A percentile compares a stretch with the other conserved stretches of the same genome.
These are phyloP conservation scores for Apophysomyces sp. DNA, from an alignment of 371 early-diverging fungal genomes.

Conservation along the genomic window DNA sequence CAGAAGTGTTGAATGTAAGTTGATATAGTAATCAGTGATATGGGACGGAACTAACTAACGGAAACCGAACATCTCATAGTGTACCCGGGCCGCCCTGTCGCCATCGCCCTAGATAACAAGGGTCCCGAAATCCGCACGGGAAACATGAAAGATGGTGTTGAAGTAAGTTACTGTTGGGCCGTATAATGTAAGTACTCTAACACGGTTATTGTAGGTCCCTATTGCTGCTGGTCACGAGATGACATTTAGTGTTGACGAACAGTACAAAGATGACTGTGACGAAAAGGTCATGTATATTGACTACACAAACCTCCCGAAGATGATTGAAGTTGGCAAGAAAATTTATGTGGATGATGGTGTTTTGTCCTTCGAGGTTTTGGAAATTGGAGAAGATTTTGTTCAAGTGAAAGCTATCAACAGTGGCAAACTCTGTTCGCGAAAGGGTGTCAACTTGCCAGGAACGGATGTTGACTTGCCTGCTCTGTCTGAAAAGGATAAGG, in stretches of 20 bases:
- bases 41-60: neutral
- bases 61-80: slow-evolving; percentile 15
- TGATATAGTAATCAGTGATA: no score
- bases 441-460: slow-evolving; percentile 89
- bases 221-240: slow-evolving; percentile 73
- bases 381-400: slow-evolving; percentile 56
- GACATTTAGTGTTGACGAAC: slow-evolving; percentile 77
- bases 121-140: slow-evolving; percentile 88
- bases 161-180: no score
- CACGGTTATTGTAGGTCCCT: slow-evolving; percentile 32
- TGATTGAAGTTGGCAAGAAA: slow-evolving; percentile 74
- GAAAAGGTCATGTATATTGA: slow-evolving; percentile 77
- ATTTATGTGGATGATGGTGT: slow-evolving; percentile 88
- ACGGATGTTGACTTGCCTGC: slow-evolving; percentile 89
- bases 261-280: slow-evolving; percentile 60
- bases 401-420: slow-evolving; percentile 72
- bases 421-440: slow-evolving; percentile 70
- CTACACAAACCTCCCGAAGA: slow-evolving; percentile 79
- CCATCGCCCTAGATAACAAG: slow-evolving; percentile 88
- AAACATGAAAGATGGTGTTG: slow-evolving; percentile 63
- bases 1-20: slow-evolving; percentile 50
- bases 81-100: slow-evolving; percentile 71
- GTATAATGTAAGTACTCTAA: neutral
- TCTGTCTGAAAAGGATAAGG: slow-evolving; percentile 93
- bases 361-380: slow-evolving; percentile 75